Conservation (phyloP, 352 stramenopile genomes). For the Blastocystis sp. region DNA sequence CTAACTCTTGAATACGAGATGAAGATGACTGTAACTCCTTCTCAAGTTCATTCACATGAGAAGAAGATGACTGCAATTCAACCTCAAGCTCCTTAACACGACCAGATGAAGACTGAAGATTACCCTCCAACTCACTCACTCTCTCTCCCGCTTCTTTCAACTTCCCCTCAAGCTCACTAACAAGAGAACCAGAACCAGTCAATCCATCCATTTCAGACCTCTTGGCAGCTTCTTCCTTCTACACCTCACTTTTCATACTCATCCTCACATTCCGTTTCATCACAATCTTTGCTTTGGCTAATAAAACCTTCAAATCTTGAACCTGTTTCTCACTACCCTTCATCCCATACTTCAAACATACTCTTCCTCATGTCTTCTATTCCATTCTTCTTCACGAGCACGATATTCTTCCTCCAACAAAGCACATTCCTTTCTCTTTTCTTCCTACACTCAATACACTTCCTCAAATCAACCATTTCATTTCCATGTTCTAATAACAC, state of each 20-base stretch:
- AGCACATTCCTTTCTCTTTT: background rate
- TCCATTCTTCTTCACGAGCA: background rate
- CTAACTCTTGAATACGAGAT: background rate
- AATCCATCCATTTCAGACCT: background rate
- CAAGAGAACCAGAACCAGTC: background rate
- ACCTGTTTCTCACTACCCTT: background rate
- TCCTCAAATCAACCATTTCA: background rate
- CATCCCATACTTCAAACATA: background rate
- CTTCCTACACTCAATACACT: background rate
- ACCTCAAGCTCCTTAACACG: background rate
- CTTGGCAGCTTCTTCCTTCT: conserved; percentile 13
- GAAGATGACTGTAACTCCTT: background rate
- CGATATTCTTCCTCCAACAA: background rate
- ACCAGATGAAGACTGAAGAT: background rate
- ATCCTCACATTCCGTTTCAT: conserved; percentile 14
- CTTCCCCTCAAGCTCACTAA: background rate
- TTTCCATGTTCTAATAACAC: too few species aligned
- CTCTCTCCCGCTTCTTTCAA: background rate
- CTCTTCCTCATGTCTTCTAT: background rate
- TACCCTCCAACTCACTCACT: background rate
- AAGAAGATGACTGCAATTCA: background rate
- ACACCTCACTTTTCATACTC: background rate
- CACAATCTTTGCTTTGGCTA: conserved; percentile 1
- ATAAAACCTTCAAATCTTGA: conserved; percentile 17
- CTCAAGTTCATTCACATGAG: background rate